A percentile compares a stretch with the other conserved stretches of the same genome.
Evolutionary conservation across 768 basidiomycete genomes (phyloP).

Genomic region (Obba rivulosa): DNA sequence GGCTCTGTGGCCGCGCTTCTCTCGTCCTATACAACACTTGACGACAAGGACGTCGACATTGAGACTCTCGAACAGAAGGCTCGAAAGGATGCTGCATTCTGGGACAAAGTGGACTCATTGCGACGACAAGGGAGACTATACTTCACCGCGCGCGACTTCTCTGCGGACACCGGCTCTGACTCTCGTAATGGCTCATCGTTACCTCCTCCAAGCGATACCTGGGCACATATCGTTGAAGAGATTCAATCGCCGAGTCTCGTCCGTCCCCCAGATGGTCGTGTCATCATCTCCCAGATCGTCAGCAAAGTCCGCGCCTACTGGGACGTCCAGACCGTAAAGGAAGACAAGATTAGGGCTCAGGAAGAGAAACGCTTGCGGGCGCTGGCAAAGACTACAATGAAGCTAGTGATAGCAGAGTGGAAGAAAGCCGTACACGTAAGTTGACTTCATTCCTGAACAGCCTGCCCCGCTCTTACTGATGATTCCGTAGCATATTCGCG

Average conservation of each 20-base stretch:
- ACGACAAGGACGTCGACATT: slow-evolving; percentile 42
- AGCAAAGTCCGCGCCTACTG: slow-evolving; percentile 68
- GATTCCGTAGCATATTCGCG: slow-evolving; percentile 58
- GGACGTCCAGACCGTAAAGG: slow-evolving; percentile 59
- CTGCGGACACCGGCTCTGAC: slow-evolving; percentile 6
- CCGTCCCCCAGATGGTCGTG: slow-evolving; percentile 31
- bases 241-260: slow-evolving; percentile 28
- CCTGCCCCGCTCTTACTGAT: not conserved
- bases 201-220: slow-evolving; percentile 37
- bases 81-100: slow-evolving; percentile 36
- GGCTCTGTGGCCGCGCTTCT: slow-evolving; percentile 54
- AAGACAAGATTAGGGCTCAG: slow-evolving; percentile 49
- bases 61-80: slow-evolving; percentile 34
- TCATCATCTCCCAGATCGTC: slow-evolving; percentile 52
- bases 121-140: slow-evolving; percentile 41
- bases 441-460: slow-evolving; percentile 7
- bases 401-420: slow-evolving; percentile 75
- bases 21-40: slow-evolving; percentile 53
- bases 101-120: slow-evolving; percentile 39
- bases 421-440: slow-evolving; percentile 80
- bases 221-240: slow-evolving; percentile 55
- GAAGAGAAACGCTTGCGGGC: slow-evolving; percentile 65
- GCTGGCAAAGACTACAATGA: slow-evolving; percentile 68
- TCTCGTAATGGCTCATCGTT: not conserved
- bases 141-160: slow-evolving; percentile 1